Percentiles rank a stretch among this genome's conserved stretches.
Conservation (phyloP, 2,329 filamentous ascomycete species). For the Alternaria alternata region DNA sequence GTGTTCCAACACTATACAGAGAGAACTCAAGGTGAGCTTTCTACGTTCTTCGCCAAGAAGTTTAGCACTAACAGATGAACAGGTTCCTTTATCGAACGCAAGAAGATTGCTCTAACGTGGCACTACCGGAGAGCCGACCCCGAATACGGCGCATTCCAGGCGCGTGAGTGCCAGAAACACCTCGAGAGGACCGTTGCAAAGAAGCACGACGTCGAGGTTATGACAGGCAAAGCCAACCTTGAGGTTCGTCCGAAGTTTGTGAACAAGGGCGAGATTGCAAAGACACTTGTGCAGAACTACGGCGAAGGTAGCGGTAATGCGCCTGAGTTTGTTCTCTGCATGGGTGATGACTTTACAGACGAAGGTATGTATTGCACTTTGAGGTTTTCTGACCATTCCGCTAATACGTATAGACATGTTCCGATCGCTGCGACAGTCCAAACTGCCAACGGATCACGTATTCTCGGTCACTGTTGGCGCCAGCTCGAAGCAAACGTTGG, state of each 20-base stretch:
- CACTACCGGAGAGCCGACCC: constrained; percentile 93
- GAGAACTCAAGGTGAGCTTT: constrained; percentile 74
- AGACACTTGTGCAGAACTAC: constrained; percentile 80
- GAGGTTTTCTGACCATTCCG: background rate
- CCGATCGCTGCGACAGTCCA: constrained; percentile 72
- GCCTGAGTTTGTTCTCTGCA: constrained; percentile 86
- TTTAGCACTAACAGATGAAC: constrained; percentile 21
- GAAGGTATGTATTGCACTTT: constrained; percentile 70
- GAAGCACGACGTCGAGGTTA: constrained; percentile 92
- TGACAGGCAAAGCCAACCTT: constrained; percentile 95
- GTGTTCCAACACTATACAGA: constrained; percentile 91
- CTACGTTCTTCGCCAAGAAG: too few species aligned
- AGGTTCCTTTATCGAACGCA: constrained; percentile 93
- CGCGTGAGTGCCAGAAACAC: constrained; percentile 80
- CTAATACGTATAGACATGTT: constrained; percentile 72
- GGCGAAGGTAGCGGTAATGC: constrained; percentile 63
- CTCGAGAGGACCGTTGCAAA: constrained; percentile 78
- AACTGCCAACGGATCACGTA: constrained; percentile 70
- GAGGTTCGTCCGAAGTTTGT: constrained; percentile 97
- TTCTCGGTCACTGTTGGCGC: constrained; percentile 93
- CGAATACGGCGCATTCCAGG: constrained; percentile 81
- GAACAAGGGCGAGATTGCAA: constrained; percentile 96
- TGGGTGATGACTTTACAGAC: constrained; percentile 96
- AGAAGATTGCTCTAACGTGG: constrained; percentile 95
- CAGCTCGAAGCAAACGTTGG: constrained; percentile 89